Percentiles rank a stretch among this genome's conserved stretches.
Conservation (phyloP, 2,329 filamentous ascomycete genomes). For the Venturia pyrina region DNA sequence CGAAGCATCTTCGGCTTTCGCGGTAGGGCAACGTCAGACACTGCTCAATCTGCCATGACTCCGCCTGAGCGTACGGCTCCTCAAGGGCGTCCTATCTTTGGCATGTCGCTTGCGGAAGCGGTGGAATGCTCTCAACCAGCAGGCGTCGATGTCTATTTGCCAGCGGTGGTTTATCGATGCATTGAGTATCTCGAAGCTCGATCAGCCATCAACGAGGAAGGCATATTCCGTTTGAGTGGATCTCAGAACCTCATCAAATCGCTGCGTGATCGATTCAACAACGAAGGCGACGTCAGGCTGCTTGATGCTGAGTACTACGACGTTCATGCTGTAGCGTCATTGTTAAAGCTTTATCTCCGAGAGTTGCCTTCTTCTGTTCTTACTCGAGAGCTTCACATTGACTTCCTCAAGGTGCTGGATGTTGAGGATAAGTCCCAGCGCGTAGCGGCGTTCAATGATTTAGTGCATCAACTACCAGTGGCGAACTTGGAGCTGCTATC, state of each 20-base stretch:
- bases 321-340: conserved; percentile 87
- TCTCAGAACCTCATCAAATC: conserved; percentile 90
- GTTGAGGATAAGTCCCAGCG: conserved; percentile 66
- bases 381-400: conserved; percentile 78
- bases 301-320: conserved; percentile 83
- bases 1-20: conserved; percentile 51
- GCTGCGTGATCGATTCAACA: conserved; percentile 86
- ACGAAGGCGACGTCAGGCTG: conserved; percentile 82
- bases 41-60: conserved; percentile 27
- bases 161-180: conserved; percentile 89
- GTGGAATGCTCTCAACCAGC: conserved; percentile 68
- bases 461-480: conserved; percentile 70
- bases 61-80: conserved; percentile 32
- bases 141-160: conserved; percentile 65
- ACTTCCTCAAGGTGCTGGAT: conserved; percentile 72
- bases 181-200: conserved; percentile 85
- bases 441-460: conserved; percentile 61
- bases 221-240: conserved; percentile 94
- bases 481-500: conserved; percentile 74
- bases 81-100: conserved; percentile 57
- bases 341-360: conserved; percentile 87
- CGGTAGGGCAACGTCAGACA: conserved; percentile 61
- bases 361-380: conserved; percentile 87
- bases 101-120: conserved; percentile 74
- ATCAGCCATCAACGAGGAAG: conserved; percentile 75